Evolutionary conservation across 176 grass and related monocot species (phyloP), one percentile per base, ranked within the genome.

Genomic region (Phragmites australis): DNA sequence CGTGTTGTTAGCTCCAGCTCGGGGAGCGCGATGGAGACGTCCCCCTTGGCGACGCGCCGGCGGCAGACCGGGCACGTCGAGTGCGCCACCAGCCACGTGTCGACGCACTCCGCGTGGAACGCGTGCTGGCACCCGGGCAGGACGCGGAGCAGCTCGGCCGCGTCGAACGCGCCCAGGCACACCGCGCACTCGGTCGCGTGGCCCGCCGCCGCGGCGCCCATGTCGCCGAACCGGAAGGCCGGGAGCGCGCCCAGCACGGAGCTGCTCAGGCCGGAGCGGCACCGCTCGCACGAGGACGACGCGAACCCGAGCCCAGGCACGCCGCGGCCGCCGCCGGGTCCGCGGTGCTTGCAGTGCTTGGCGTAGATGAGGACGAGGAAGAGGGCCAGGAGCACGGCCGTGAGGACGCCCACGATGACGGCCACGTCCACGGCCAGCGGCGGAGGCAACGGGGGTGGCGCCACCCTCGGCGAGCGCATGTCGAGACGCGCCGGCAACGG

Each of bases 91-190:
- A 92, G 74, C 90, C 90, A 88, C 52, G 25, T 52, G 64, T 88
- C 90, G 61, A 92, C 47, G 69, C 90, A 92, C 12, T 49, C 82
- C 22, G 70, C 65, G 79, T 92, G 90, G 82, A 86, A 88, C 68
- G 43, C 60, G 68, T 92, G 90, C 7, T 19, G 46, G 82, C 86
- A 92, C 44, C 23, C 22, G 4, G 90, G 83, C 53, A 92, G 62
- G 27, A 89, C 86, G 19, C 90, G 82, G 67, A 88, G 53, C 37
- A 79, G 59, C 82, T 86, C 90, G n/a, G 48, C 86, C 5, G 78
- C 67, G 74, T 68, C 45, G 78, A 88, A 86, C 63, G 69, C 4
- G 43, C 41, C 82, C 6, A 83, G 73, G 78, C 90, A 92, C 46
- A 88, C 86, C 5, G 85, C 81, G 85, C 85, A 91, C 65, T 86